Percentiles rank a stretch among this genome's conserved stretches.
phyloP scores from a whole-genome alignment of 169 alveolate species.

The Plasmodium yoelii region DNA sequence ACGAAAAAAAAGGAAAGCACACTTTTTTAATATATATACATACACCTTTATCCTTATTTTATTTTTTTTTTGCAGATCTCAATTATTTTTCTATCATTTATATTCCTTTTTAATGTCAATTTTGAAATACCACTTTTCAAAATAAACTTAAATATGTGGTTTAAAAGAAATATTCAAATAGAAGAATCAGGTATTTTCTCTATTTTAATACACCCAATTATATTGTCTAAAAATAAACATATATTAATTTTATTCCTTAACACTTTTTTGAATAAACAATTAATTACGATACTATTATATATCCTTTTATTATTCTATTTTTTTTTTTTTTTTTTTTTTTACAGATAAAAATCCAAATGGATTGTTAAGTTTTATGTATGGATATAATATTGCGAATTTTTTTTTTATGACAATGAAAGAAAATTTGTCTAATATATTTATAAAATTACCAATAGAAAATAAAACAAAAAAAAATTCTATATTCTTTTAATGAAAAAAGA shows the following conservation, averaged over 20 bases:
- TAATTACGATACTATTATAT: background rate
- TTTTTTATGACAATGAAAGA: conserved; percentile 31
- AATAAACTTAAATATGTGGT: conserved; percentile 2
- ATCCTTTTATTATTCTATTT: background rate
- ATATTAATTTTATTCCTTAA: too few relatives aligned
- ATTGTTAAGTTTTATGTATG: conserved; percentile 15
- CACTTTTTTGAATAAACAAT: background rate
- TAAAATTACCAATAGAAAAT: background rate
- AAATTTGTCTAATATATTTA: conserved; percentile 10
- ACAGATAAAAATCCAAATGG: conserved; percentile 18
- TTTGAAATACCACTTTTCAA: background rate
- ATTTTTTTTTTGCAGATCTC: conserved; percentile 8
- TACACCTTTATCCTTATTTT: background rate
- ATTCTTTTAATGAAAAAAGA: background rate
- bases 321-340: background rate
- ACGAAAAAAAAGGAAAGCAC: background rate
- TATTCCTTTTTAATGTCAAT: background rate
- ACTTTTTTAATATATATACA: background rate
- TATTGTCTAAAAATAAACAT: too few relatives aligned
- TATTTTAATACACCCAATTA: background rate
- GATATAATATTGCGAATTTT: conserved; percentile 41
- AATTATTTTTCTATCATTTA: conserved; percentile 22
- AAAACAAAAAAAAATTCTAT: conserved; percentile 4
- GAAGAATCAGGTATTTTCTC: conserved; percentile 14
- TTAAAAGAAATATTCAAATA: conserved; percentile 9